Conservation (phyloP, 2,329 filamentous ascomycete species). For the Coniochaeta ligniaria region DNA sequence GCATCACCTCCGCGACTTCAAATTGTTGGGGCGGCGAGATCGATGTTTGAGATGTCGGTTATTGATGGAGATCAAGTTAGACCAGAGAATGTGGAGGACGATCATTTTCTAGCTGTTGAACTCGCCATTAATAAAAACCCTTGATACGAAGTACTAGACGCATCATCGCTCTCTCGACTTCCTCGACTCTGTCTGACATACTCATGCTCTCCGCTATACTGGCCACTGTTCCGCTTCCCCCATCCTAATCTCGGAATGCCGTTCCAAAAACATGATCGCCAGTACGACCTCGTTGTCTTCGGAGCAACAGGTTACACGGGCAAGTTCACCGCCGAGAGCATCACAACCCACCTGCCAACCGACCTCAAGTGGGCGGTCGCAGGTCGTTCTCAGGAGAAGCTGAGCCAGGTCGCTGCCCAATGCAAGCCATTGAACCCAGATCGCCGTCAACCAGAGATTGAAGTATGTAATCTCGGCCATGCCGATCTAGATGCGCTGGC, state of each 20-base stretch:
- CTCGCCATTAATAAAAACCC: not conserved
- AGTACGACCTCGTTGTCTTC: slow-evolving; percentile 51
- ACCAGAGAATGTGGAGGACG: not conserved
- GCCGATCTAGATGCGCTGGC: slow-evolving; percentile 39
- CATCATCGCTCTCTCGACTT: not conserved
- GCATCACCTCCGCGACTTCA: not conserved
- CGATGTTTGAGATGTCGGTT: not conserved
- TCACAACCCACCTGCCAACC: slow-evolving; percentile 62
- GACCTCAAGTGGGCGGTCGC: slow-evolving; percentile 83
- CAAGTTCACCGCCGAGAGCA: slow-evolving; percentile 66
- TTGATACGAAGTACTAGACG: slow-evolving; percentile 22
- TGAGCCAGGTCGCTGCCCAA: slow-evolving; percentile 60
- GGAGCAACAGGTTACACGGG: slow-evolving; percentile 76
- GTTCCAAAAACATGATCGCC: slow-evolving; percentile 40
- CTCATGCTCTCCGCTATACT: not conserved
- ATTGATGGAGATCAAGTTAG: not conserved
- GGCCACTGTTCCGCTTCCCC: not conserved
- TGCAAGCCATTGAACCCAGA: slow-evolving; percentile 62
- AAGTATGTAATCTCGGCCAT: slow-evolving; percentile 41
- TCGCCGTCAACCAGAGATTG: slow-evolving; percentile 54
- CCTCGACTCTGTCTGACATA: not conserved
- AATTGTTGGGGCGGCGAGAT: not conserved
- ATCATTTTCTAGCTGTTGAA: not conserved
- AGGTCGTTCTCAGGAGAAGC: slow-evolving; percentile 71
- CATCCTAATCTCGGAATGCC: slow-evolving; percentile 21